Evolutionary conservation across 2,329 filamentous ascomycete species (phyloP).

Genomic region (Tolypocladium album): DNA sequence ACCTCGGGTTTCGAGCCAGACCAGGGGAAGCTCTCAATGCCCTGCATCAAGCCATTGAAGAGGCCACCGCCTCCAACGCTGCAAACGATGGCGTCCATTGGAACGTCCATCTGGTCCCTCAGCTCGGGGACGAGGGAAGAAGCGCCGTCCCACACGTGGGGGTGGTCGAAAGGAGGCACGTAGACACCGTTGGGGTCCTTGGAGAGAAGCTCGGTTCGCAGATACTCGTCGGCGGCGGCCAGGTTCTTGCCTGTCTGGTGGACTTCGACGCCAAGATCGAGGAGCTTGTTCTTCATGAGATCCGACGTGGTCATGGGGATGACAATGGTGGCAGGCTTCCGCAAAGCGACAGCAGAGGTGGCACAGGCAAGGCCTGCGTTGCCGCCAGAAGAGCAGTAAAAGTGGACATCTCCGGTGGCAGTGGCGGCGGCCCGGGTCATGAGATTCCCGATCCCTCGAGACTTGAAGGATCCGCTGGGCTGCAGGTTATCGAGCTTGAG

Average conservation of each 20-base stretch:
- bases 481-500: conserved; percentile 81
- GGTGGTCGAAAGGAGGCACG: conserved; percentile 60
- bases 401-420: conserved; percentile 39
- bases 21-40: conserved; percentile 41
- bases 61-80: conserved; percentile 74
- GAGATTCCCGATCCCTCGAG: conserved; percentile 63
- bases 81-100: conserved; percentile 62
- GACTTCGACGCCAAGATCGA: conserved; percentile 57
- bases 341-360: conserved; percentile 54
- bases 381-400: conserved; percentile 72
- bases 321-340: conserved; percentile 61
- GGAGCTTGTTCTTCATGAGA: conserved; percentile 62
- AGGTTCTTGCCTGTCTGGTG: conserved; percentile 58
- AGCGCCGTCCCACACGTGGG: conserved; percentile 56
- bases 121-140: conserved; percentile 45
- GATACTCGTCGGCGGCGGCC: conserved; percentile 57
- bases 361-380: conserved; percentile 80
- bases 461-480: conserved; percentile 80
- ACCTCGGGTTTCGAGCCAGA: conserved; percentile 33
- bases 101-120: conserved; percentile 26
- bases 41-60: conserved; percentile 64
- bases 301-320: conserved; percentile 56
- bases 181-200: conserved; percentile 47
- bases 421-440: conserved; percentile 34
- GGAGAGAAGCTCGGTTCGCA: conserved; percentile 47